Base-by-base conservation (phyloP, 2,329 filamentous ascomycete species). In the Fusarium bulbicola region DNA sequence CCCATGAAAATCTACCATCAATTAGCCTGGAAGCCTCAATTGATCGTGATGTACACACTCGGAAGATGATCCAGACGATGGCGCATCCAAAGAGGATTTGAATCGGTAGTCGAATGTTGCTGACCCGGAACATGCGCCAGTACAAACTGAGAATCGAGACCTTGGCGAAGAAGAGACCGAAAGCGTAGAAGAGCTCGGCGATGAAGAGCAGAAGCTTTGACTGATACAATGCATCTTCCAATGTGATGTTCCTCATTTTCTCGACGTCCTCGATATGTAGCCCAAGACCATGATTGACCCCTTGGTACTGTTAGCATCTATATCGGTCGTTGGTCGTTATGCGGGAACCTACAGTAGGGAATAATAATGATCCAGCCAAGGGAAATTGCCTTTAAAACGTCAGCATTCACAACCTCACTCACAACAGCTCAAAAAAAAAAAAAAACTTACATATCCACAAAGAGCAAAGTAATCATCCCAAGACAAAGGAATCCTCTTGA, bases 61-160 rank as follows among this genome's bases (percentile, higher is more conserved):
- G 70, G 26, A 79, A 73, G 13, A 72, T 77, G 15, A 80, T 75
- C 79, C 79, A 81, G 5, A 79, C 42, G 8, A 76, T 11, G 1
- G 77, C 70, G 13, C 70, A 72, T 5, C 46, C 77, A 12, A 78
- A 72, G 1, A 81, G 66, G 3, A 80, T 73, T 11, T 76, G 71
- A 24, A 81, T 80, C 14, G 78, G 74, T 1, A 78, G 53, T 37
- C 72, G 71, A 52, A 77, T 77, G 26, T 57, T 66, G 16, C 66
- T 74, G 24, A 77, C 71, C 0, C 75, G 68, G 40, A 81, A 81
- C 63, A 81, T 73, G 36, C 79, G 78, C 77, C 77, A 80, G 65
- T 81, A 81, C 7, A 81, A 72, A 52, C 63, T 72, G 2, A 81
- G 68, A 8, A 81, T 74, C 2, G 79, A 74, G 3, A 76, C 49